Conservation (phyloP, 2,329 filamentous ascomycete genomes). For the Monilinia vaccinii-corymbosi region DNA sequence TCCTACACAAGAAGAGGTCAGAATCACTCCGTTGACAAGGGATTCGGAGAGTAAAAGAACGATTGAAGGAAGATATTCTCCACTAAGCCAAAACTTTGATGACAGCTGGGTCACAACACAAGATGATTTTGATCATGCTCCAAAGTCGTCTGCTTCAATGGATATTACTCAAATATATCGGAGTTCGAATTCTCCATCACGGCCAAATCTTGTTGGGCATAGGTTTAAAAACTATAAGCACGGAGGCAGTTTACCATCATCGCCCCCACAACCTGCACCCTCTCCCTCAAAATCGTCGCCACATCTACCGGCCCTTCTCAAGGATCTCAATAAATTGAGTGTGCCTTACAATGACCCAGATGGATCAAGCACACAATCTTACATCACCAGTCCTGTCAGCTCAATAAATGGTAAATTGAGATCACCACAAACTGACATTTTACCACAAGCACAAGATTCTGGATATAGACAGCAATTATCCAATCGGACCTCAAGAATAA, state of each 20-base stretch:
- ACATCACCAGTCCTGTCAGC: neutral
- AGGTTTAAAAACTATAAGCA: neutral
- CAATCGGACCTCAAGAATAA: neutral
- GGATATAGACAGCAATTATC: neutral
- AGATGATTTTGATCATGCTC: neutral
- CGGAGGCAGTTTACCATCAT: neutral
- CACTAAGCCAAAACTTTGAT: neutral
- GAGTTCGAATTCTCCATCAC: neutral
- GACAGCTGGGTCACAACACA: conserved; percentile 9
- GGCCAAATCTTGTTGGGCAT: neutral
- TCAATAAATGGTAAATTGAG: no score
- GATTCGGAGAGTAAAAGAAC: neutral
- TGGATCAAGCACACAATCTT: conserved; percentile 8
- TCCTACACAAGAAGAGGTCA: conserved; percentile 5
- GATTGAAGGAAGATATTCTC: neutral
- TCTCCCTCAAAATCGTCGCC: neutral
- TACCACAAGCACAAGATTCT: neutral
- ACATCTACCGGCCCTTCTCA: neutral
- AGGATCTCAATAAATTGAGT: neutral
- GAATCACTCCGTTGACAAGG: neutral
- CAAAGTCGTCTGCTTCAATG: neutral
- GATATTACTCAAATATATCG: neutral
- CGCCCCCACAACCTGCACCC: neutral
- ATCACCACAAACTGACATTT: neutral
- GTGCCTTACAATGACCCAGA: neutral